Conservation (phyloP, 2,329 filamentous ascomycete genomes). For the Paraconiothyrium brasiliense region DNA sequence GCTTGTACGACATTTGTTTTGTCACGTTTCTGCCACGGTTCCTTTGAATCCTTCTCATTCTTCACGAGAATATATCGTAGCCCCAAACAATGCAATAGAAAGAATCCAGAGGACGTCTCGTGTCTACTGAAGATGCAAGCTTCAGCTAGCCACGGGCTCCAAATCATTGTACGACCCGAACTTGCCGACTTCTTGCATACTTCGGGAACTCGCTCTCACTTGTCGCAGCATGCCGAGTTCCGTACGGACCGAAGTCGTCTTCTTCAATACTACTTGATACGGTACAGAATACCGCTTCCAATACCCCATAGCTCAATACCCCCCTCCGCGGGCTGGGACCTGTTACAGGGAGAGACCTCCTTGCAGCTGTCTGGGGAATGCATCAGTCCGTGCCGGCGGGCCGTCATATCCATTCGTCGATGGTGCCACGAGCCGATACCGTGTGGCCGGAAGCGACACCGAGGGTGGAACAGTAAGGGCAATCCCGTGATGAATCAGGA, state of each 20-base stretch:
- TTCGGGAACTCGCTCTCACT: constrained; percentile 3
- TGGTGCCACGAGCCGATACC: constrained; percentile 25
- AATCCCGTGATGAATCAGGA: background rate
- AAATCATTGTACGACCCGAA: background rate
- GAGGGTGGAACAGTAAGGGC: constrained; percentile 21
- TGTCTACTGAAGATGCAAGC: background rate
- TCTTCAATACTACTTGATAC: too few relatives aligned
- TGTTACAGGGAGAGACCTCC: constrained; percentile 9
- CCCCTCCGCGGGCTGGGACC: background rate
- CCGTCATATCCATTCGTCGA: constrained; percentile 23
- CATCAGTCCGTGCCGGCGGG: constrained; percentile 26
- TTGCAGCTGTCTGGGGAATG: constrained; percentile 28
- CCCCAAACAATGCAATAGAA: background rate
- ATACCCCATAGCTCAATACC: constrained; percentile 14
- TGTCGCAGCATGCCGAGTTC: constrained; percentile 5
- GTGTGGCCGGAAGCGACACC: too few relatives aligned
- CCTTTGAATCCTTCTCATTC: background rate
- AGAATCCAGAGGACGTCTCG: background rate
- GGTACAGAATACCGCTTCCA: too few relatives aligned
- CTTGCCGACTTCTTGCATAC: background rate
- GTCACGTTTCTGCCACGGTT: background rate
- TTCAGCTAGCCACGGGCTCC: background rate
- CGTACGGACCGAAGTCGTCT: constrained; percentile 1
- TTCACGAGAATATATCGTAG: background rate
- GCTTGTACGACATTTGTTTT: constrained; percentile 9